Evolutionary conservation across 306 rosid species (phyloP).

Genomic region (Ochetophila trinervis): DNA sequence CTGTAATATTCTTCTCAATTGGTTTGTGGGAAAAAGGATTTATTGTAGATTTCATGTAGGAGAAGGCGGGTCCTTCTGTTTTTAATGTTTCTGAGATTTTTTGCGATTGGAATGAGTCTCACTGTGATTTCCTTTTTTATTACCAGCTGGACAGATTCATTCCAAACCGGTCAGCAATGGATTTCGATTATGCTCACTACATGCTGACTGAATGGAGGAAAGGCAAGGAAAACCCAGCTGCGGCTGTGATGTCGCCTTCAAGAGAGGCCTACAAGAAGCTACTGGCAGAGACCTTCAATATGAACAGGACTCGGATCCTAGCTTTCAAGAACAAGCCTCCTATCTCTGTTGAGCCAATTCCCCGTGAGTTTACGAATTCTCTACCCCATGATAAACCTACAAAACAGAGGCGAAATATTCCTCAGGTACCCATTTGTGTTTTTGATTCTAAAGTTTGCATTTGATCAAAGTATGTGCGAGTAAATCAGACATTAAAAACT

Average conservation of each 20-base stretch:
- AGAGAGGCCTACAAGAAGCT: slow-evolving; percentile 53
- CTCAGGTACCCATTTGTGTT: slow-evolving; percentile 45
- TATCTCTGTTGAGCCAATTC: slow-evolving; percentile 42
- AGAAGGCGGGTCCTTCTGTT: background rate
- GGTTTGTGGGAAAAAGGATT: too few species aligned
- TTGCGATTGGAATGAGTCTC: background rate
- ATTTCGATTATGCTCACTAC: slow-evolving; percentile 34
- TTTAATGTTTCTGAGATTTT: too few species aligned
- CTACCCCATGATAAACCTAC: slow-evolving; percentile 30
- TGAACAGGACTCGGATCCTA: slow-evolving; percentile 63
- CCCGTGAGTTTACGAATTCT: slow-evolving; percentile 41
- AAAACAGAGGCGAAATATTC: slow-evolving; percentile 54
- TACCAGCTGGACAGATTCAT: slow-evolving; percentile 38
- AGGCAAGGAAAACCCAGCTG: slow-evolving; percentile 52
- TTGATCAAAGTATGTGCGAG: too few species aligned
- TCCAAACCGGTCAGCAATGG: slow-evolving; percentile 39
- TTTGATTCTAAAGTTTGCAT: too few species aligned
- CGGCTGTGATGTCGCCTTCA: slow-evolving; percentile 39
- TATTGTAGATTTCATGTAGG: too few species aligned
- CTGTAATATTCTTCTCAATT: too few species aligned
- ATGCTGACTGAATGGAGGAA: slow-evolving; percentile 35
- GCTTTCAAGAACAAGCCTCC: slow-evolving; percentile 90
- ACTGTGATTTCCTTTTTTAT: background rate
- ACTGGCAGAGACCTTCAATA: slow-evolving; percentile 61
- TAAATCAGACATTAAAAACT: too few species aligned